Percentiles rank a stretch among this genome's conserved stretches.
Conservation (phyloP, 2,329 filamentous ascomycete genomes). For the Hansfordia pulvinata region DNA sequence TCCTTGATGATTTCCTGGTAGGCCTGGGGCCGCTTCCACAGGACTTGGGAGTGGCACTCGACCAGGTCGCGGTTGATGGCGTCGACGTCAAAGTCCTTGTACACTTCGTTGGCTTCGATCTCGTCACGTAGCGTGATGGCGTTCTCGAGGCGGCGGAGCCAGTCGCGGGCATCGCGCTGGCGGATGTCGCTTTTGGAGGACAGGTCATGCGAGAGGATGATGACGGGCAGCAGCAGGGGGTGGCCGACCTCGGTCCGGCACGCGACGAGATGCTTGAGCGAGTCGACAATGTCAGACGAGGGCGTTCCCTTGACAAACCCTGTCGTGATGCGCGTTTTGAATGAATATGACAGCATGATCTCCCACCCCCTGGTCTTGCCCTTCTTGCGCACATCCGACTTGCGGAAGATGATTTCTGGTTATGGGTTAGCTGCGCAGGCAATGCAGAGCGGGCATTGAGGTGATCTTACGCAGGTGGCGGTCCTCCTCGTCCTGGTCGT, state of each 20-base stretch:
- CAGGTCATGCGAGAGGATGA: constrained; percentile 45
- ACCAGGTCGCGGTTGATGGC: constrained; percentile 47
- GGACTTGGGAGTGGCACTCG: constrained; percentile 47
- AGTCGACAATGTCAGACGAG: constrained; percentile 36
- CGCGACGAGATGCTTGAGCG: constrained; percentile 33
- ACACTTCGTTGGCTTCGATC: constrained; percentile 40
- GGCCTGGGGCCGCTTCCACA: constrained; percentile 50
- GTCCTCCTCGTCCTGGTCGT: constrained; percentile 41
- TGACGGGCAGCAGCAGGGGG: constrained; percentile 43
- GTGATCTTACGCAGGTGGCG: constrained; percentile 37
- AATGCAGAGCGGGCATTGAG: background rate
- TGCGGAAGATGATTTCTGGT: constrained; percentile 46
- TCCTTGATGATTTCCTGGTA: constrained; percentile 40
- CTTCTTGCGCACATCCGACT: constrained; percentile 53
- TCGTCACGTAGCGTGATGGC: constrained; percentile 47
- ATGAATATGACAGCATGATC: constrained; percentile 45
- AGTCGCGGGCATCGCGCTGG: constrained; percentile 48
- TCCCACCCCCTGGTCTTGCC: constrained; percentile 51
- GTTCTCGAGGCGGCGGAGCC: constrained; percentile 46
- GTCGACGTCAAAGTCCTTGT: constrained; percentile 42
- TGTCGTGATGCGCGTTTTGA: constrained; percentile 39
- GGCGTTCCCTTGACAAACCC: constrained; percentile 49
- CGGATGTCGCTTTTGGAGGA: constrained; percentile 42
- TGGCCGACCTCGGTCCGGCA: constrained; percentile 38
- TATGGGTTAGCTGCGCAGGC: constrained; percentile 2